Conservation (phyloP, 2,329 filamentous ascomycete genomes). For the Emergomyces orientalis region DNA sequence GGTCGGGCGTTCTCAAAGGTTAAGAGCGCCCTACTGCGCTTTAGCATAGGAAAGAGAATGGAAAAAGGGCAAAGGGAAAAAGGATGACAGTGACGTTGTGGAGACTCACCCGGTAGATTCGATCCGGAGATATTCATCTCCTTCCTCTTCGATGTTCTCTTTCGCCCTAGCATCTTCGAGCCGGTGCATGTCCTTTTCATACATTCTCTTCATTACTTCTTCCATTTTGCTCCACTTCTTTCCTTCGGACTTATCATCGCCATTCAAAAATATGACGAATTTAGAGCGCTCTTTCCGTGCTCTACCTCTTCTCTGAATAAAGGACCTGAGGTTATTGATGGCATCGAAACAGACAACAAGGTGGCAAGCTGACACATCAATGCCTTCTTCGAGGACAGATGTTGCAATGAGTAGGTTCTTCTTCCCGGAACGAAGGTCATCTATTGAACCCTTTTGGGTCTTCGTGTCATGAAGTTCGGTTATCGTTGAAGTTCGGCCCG, state of each 20-base stretch:
- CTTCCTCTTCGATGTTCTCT: conserved; percentile 41
- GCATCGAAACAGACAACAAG: conserved; percentile 56
- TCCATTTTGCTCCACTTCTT: conserved; percentile 60
- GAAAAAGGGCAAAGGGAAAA: not conserved
- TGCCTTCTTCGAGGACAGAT: conserved; percentile 51
- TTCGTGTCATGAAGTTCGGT: conserved; percentile 41
- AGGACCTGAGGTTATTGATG: conserved; percentile 54
- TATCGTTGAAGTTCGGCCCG: conserved; percentile 38
- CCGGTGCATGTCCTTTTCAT: conserved; percentile 54
- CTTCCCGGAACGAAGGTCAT: conserved; percentile 44
- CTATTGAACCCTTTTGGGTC: conserved; percentile 43
- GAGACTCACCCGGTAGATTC: conserved; percentile 34
- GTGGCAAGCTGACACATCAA: conserved; percentile 55
- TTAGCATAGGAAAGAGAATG: conserved; percentile 11
- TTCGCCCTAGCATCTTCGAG: conserved; percentile 38
- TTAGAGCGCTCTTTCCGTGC: conserved; percentile 50
- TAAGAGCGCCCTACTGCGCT: conserved; percentile 50
- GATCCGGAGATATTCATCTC: conserved; percentile 33
- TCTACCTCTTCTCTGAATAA: conserved; percentile 55
- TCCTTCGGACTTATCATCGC: conserved; percentile 27
- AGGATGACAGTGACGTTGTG: not conserved
- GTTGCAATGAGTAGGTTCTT: conserved; percentile 52
- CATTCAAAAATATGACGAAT: conserved; percentile 43
- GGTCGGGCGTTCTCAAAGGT: conserved; percentile 62
- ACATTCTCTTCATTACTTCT: conserved; percentile 59